Conservation (phyloP, 331 rosid genomes). For the Malus hybrid region DNA sequence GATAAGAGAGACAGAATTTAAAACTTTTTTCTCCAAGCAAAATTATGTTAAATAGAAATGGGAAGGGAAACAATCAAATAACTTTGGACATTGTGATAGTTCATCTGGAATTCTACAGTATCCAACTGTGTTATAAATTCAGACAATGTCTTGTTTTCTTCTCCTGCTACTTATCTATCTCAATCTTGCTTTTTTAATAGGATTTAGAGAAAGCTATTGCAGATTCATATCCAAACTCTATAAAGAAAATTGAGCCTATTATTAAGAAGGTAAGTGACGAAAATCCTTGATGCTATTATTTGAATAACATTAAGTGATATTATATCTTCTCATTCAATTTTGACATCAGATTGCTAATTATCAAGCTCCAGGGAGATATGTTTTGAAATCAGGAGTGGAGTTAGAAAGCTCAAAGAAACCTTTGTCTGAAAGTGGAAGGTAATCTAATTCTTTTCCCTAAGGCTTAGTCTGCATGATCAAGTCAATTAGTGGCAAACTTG, state of each 20-base stretch:
- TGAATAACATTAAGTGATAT: constrained; percentile 17
- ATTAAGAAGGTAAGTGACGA: constrained; percentile 56
- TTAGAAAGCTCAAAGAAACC: constrained; percentile 61
- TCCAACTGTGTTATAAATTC: background rate
- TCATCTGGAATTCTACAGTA: background rate
- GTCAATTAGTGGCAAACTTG: background rate
- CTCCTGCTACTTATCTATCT: background rate
- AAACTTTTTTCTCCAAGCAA: background rate
- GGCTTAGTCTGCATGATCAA: background rate
- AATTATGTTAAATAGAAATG: background rate
- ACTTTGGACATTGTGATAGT: background rate
- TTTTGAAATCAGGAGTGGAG: constrained; percentile 59
- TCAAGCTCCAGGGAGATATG: constrained; percentile 74
- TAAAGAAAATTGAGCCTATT: constrained; percentile 65
- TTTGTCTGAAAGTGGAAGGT: constrained; percentile 74
- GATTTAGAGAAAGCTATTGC: constrained; percentile 84
- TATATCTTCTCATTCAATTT: constrained; percentile 29
- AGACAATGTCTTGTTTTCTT: background rate
- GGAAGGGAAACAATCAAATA: background rate
- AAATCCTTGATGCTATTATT: constrained; percentile 23
- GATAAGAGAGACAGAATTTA: background rate
- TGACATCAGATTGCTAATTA: constrained; percentile 67
- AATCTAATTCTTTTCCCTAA: constrained; percentile 10
- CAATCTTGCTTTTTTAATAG: constrained; percentile 30
- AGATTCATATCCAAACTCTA: constrained; percentile 57